Conservation (phyloP, 2,329 filamentous ascomycete species). For the Pezicula carpinea region DNA sequence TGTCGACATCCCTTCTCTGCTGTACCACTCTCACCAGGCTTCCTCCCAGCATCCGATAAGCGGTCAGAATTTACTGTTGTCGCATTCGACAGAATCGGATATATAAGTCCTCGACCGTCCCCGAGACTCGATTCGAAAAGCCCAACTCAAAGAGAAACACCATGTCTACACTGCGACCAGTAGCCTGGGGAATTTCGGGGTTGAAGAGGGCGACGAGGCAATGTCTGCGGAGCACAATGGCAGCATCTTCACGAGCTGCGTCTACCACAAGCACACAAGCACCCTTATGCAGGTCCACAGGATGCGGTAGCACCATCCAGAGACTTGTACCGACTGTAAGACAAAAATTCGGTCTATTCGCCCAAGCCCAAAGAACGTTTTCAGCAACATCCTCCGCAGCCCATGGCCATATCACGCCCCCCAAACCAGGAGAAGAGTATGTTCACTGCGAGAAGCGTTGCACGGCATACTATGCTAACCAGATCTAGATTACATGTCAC, state of each 20-base stretch:
- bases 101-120: not conserved
- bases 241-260: conserved; percentile 7
- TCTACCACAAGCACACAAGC: not conserved
- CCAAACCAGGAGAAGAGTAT: conserved; percentile 89
- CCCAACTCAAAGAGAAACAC: not conserved
- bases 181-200: conserved; percentile 4
- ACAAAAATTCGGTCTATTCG: not conserved
- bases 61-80: not conserved
- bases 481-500: conserved; percentile 71
- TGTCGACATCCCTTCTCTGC: not conserved
- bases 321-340: not conserved
- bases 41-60: not conserved
- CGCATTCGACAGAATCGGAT: not conserved
- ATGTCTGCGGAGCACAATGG: conserved; percentile 8
- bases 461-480: conserved; percentile 1
- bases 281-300: too few species aligned
- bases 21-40: not conserved
- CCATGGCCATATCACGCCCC: conserved; percentile 79
- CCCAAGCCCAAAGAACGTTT: conserved; percentile 42
- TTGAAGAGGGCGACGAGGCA: conserved; percentile 9
- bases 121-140: not conserved
- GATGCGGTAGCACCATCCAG: not conserved
- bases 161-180: conserved; percentile 12
- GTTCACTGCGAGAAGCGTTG: conserved; percentile 24
- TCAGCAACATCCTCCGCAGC: conserved; percentile 53